Base-by-base conservation (phyloP, 139 green algal genomes). In the Chlamydomonas sp. region DNA sequence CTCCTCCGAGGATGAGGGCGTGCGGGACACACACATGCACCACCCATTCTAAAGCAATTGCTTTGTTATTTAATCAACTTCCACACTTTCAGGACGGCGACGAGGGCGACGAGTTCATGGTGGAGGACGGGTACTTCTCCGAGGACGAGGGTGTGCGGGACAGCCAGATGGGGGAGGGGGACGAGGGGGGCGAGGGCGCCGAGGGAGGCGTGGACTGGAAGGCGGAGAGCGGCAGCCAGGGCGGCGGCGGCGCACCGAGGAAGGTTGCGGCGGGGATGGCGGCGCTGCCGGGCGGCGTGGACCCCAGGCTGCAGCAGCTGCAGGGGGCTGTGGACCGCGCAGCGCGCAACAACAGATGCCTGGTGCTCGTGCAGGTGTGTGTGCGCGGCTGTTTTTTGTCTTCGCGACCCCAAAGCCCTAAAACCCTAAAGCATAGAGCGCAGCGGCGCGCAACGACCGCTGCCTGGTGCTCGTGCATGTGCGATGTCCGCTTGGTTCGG, bases 51-150 rank as follows among this genome's bases (percentile, higher is more conserved):
- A n/a, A n/a, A n/a, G n/a, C n/a, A n/a, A n/a, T n/a, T n/a, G n/a
- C n/a, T n/a, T n/a, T n/a, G n/a, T n/a, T n/a, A n/a, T n/a, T n/a
- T n/a, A n/a, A n/a, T n/a, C n/a, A n/a, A n/a, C n/a, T n/a, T n/a
- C n/a, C n/a, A n/a, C n/a, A n/a, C n/a, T n/a, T n/a, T n/a, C n/a
- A n/a, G 22, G 54, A 64, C 16, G 54, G 34, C 24, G 54, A 30
- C 8, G 54, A 8, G 6, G 54, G 54, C 8, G 54, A 64, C 26
- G 54, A 26, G 24, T 64, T 64, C 54, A 36, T 64, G 8, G 54
- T 64, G 54, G 54, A 64, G 8, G 54, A 64, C 34, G 54, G 54
- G 10, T 64, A 64, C 26, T 33, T 64, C 24, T 64, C 54, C 16
- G 54, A 64, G 8, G 54, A 64, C 16, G 54, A 64, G 54, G 54